These are phyloP conservation scores for Boletus subparvulus DNA, from an alignment of 768 basidiomycete genomes.

Conservation along the genomic window DNA sequence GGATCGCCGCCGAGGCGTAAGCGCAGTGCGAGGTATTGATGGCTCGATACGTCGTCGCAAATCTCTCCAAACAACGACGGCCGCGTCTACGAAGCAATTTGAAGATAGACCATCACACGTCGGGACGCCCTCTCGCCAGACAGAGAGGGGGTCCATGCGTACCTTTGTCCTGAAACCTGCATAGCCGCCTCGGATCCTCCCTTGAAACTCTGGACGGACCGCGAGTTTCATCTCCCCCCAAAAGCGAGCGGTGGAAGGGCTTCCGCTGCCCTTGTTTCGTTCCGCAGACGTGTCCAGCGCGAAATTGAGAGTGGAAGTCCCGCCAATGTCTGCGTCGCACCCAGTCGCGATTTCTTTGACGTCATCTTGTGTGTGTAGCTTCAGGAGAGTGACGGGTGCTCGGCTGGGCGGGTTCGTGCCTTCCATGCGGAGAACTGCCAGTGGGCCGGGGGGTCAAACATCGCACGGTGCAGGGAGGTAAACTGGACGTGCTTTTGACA, in stretches of 20 bases:
- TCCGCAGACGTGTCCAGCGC: slow-evolving; percentile 58
- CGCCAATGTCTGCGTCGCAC: slow-evolving; percentile 88
- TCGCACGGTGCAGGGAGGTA: slow-evolving; percentile 3
- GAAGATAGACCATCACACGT: background rate
- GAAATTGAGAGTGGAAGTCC: slow-evolving; percentile 75
- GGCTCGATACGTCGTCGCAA: slow-evolving; percentile 78
- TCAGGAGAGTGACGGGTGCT: slow-evolving; percentile 62
- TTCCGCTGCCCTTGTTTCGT: slow-evolving; percentile 45
- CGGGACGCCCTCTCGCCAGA: background rate
- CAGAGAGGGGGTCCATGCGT: slow-evolving; percentile 6
- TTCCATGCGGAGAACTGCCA: slow-evolving; percentile 69
- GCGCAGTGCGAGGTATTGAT: slow-evolving; percentile 78
- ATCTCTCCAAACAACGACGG: slow-evolving; percentile 87
- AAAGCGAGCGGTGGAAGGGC: slow-evolving; percentile 62
- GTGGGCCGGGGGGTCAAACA: slow-evolving; percentile 14
- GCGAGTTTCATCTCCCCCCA: slow-evolving; percentile 76
- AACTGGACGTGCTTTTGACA: slow-evolving; percentile 39
- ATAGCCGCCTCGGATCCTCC: slow-evolving; percentile 79
- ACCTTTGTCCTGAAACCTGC: slow-evolving; percentile 90
- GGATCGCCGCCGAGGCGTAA: slow-evolving; percentile 77
- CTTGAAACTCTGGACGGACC: slow-evolving; percentile 65
- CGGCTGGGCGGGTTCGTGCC: slow-evolving; percentile 66
- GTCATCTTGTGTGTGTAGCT: slow-evolving; percentile 59
- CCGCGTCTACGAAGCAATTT: slow-evolving; percentile 46
- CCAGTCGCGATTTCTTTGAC: slow-evolving; percentile 70